Evolutionary conservation across 345 rosid genomes (phyloP).

Genomic region (Limnanthes douglasii): DNA sequence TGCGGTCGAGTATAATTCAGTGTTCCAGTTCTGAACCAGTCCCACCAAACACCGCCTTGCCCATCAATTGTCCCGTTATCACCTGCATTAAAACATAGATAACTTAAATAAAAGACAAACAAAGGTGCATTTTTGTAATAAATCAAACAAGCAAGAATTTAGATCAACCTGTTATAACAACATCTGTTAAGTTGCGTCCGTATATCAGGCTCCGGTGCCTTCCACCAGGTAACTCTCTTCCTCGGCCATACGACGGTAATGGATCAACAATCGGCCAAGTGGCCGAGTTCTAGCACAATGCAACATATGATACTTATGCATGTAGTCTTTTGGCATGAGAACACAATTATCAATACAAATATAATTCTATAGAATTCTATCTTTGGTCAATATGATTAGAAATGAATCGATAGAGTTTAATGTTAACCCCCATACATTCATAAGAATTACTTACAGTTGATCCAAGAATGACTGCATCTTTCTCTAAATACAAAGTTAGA

Average conservation of each 20-base stretch:
- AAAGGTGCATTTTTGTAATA: too few species aligned
- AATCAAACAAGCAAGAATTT: too few species aligned
- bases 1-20: slow-evolving; percentile 88
- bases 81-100: slow-evolving; percentile 28
- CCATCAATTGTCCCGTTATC: slow-evolving; percentile 93
- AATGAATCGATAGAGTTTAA: too few species aligned
- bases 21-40: slow-evolving; percentile 48
- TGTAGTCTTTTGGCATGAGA: neutral
- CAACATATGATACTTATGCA: too few species aligned
- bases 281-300: slow-evolving; percentile 40
- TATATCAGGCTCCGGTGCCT: slow-evolving; percentile 87
- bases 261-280: slow-evolving; percentile 96
- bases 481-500: slow-evolving; percentile 81
- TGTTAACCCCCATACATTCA: too few species aligned
- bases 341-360: too few species aligned
- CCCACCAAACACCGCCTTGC: slow-evolving; percentile 93
- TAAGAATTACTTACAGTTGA: slow-evolving; percentile 74
- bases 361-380: too few species aligned
- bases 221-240: slow-evolving; percentile 79
- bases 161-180: slow-evolving; percentile 70
- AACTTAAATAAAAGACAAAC: slow-evolving; percentile 7
- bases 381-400: too few species aligned
- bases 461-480: slow-evolving; percentile 84
- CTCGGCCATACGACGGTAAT: slow-evolving; percentile 93
- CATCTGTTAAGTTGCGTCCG: slow-evolving; percentile 85